phyloP scores from a whole-genome alignment of 192 early-diverging fungal genomes.

The Gaertneriomyces sp. region DNA sequence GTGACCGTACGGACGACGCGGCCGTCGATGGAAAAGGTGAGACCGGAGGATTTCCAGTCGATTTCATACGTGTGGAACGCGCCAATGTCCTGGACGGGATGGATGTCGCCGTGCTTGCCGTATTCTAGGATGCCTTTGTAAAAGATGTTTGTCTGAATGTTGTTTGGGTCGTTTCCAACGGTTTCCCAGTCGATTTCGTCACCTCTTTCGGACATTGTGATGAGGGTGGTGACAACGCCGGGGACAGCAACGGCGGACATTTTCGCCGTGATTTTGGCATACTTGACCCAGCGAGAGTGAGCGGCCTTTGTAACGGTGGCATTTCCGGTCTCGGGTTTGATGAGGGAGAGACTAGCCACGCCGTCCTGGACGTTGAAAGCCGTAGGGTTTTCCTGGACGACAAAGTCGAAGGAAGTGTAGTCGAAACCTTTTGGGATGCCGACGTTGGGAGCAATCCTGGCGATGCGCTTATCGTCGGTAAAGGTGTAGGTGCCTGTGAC shows the following conservation, averaged over 20 bases:
- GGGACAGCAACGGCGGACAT: slow-evolving; percentile 1
- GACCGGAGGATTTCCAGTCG: slow-evolving; percentile 28
- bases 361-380: not conserved
- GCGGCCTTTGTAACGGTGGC: slow-evolving; percentile 6
- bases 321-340: not conserved
- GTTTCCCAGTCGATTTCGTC: slow-evolving; percentile 54
- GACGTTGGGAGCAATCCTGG: not conserved
- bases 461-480: not conserved
- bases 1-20: slow-evolving; percentile 2
- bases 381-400: not conserved
- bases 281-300: slow-evolving; percentile 29
- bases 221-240: slow-evolving; percentile 42
- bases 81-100: not conserved
- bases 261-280: slow-evolving; percentile 29
- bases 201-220: slow-evolving; percentile 34
- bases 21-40: slow-evolving; percentile 32
- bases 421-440: slow-evolving; percentile 1
- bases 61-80: slow-evolving; percentile 26
- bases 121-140: slow-evolving; percentile 30
- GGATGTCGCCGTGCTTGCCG: slow-evolving; percentile 4
- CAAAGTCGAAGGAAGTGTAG: slow-evolving; percentile 5
- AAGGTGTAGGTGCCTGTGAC: not conserved
- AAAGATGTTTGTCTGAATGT: slow-evolving; percentile 40
- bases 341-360: not conserved
- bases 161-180: slow-evolving; percentile 16